A percentile compares a stretch with the other conserved stretches of the same genome.
phyloP scores from a whole-genome alignment of 106 monocot genomes.

The Amphibolis antarctica region DNA sequence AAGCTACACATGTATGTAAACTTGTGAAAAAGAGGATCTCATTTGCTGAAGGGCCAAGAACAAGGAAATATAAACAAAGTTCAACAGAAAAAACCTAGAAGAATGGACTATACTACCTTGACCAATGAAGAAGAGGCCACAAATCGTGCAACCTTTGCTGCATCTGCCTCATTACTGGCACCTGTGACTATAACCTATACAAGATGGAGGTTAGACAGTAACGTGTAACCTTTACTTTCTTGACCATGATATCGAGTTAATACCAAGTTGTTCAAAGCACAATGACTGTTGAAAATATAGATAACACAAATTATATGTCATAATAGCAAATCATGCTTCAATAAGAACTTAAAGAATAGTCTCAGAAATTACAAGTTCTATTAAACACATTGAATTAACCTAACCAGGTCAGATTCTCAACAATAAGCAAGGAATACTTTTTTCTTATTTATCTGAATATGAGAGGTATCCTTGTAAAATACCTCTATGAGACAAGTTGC shows the following conservation, averaged over 20 bases:
- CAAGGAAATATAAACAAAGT: not conserved
- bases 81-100: not conserved
- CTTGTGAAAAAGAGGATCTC: not conserved
- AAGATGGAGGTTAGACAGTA: not conserved
- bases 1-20: not conserved
- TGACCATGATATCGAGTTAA: not conserved
- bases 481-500: slow-evolving; percentile 99
- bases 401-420: too few species aligned
- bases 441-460: too few species aligned
- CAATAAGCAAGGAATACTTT: too few species aligned
- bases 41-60: not conserved
- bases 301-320: too few species aligned
- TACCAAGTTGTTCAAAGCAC: too few species aligned
- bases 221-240: not conserved
- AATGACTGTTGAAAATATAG: too few species aligned
- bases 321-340: too few species aligned
- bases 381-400: too few species aligned
- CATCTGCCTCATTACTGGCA: slow-evolving; percentile 55
- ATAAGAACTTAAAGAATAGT: too few species aligned
- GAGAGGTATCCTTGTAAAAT: not conserved
- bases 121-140: slow-evolving; percentile 94
- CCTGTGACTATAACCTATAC: slow-evolving; percentile 67
- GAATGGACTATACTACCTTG: slow-evolving; percentile 35
- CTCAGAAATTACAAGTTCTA: too few species aligned
- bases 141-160: slow-evolving; percentile 81